Evolutionary conservation across 331 rosid species (phyloP).

Genomic region (Acacia concinna): DNA sequence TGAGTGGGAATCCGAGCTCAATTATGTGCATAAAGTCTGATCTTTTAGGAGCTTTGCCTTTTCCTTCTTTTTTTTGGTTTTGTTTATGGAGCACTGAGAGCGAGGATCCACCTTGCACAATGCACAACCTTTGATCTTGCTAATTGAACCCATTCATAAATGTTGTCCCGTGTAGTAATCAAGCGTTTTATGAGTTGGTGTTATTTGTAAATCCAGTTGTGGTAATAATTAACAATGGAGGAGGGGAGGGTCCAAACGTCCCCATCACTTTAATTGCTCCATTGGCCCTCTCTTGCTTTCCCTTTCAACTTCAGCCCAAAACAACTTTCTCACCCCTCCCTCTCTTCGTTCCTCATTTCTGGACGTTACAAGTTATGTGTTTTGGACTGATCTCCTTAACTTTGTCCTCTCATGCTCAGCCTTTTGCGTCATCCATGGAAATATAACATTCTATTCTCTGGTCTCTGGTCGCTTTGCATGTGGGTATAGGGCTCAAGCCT

Average conservation of each 20-base stretch:
- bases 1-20: slow-evolving; percentile 11
- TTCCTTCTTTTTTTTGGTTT: neutral
- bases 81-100: neutral
- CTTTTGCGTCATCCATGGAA: neutral
- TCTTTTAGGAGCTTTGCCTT: neutral
- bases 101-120: neutral
- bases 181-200: neutral
- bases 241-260: neutral
- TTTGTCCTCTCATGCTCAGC: neutral
- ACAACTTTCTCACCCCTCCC: neutral
- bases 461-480: too few relatives aligned
- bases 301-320: neutral
- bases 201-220: neutral
- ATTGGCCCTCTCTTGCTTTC: neutral
- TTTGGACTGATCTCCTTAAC: neutral
- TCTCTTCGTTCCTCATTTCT: neutral
- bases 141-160: neutral
- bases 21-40: neutral
- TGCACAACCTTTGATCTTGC: neutral
- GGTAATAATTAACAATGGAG: neutral
- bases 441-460: slow-evolving; percentile 10
- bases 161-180: neutral
- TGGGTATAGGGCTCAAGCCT: neutral
- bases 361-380: neutral
- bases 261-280: neutral